phyloP scores from a whole-genome alignment of 257 asterid genomes.

The Solanum ahanhuiri region DNA sequence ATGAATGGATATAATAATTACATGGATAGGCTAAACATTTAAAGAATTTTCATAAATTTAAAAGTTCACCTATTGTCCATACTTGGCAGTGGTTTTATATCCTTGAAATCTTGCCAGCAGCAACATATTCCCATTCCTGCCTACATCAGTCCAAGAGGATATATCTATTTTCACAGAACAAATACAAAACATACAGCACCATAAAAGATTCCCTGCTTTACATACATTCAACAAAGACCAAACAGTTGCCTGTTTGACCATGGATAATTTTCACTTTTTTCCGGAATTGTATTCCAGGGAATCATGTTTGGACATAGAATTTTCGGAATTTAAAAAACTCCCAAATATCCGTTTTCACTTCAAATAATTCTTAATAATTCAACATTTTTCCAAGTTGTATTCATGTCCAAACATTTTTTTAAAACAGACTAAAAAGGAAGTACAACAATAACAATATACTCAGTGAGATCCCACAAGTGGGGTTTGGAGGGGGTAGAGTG shows the following conservation, averaged over 20 bases:
- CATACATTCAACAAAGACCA: background rate
- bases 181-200: background rate
- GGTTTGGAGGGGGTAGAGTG: background rate
- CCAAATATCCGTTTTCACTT: background rate
- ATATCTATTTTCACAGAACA: background rate
- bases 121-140: background rate
- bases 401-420: background rate
- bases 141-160: background rate
- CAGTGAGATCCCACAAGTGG: background rate
- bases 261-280: background rate
- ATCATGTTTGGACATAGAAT: background rate
- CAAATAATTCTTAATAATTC: background rate
- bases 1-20: background rate
- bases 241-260: background rate
- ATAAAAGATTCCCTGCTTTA: background rate
- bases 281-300: background rate
- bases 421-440: background rate
- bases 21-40: background rate
- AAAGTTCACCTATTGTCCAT: background rate
- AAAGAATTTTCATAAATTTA: background rate
- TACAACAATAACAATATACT: background rate
- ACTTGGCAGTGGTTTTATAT: background rate
- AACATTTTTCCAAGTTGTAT: background rate
- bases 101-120: background rate
- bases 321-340: background rate